phyloP scores from a whole-genome alignment of 371 early-diverging fungal genomes.

The Mucor velutinosus region DNA sequence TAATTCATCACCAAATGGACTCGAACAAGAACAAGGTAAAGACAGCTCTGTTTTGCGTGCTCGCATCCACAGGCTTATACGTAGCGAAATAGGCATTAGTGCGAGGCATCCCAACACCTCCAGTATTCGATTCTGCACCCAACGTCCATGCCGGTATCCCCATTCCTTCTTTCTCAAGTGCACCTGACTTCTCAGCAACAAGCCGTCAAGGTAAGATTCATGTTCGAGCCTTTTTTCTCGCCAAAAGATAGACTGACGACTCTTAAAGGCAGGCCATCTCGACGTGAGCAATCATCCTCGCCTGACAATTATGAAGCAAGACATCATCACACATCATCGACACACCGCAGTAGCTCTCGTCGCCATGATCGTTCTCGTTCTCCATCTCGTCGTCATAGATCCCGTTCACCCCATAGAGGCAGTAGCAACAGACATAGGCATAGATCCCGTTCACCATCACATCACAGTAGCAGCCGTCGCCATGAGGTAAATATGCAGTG shows the following conservation, averaged over 20 bases:
- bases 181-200: slow-evolving; percentile 31
- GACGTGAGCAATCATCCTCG: background rate
- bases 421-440: background rate
- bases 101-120: slow-evolving; percentile 18
- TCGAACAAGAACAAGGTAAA: background rate
- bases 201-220: slow-evolving; percentile 2
- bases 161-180: slow-evolving; percentile 38
- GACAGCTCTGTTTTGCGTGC: background rate
- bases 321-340: background rate
- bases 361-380: slow-evolving; percentile 2
- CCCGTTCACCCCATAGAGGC: background rate
- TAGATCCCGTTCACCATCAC: slow-evolving; percentile 10
- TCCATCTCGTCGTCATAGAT: background rate
- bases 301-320: background rate
- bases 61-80: background rate
- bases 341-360: background rate
- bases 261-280: background rate
- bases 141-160: slow-evolving; percentile 8
- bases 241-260: no score
- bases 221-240: background rate
- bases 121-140: slow-evolving; percentile 34
- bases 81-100: background rate
- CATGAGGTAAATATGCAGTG: slow-evolving; percentile 4
- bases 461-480: slow-evolving; percentile 1
- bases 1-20: background rate